Evolutionary conservation across 495 filamentous ascomycete genomes (phyloP).

Genomic region (Xeromyces bisporus): DNA sequence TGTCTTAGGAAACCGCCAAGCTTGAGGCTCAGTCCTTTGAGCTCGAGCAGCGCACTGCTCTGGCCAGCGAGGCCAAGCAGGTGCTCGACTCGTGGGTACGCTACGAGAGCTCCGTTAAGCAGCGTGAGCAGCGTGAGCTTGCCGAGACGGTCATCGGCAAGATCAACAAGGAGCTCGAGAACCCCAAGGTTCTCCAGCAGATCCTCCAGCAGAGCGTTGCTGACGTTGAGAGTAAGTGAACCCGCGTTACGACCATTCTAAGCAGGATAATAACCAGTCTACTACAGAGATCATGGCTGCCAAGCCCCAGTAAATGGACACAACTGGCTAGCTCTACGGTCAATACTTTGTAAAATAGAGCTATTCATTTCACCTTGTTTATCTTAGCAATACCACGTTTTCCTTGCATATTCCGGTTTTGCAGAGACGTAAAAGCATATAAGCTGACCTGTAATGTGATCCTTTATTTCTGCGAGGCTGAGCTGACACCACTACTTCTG

Average conservation of each 20-base stretch:
- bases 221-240: slow-evolving; percentile 85
- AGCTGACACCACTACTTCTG: too few relatives aligned
- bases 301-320: slow-evolving; percentile 34
- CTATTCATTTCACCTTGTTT: slow-evolving; percentile 26
- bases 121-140: slow-evolving; percentile 91
- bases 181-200: slow-evolving; percentile 83
- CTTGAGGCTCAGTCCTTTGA: slow-evolving; percentile 92
- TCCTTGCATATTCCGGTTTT: too few relatives aligned
- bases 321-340: slow-evolving; percentile 17
- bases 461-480: too few relatives aligned
- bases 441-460: too few relatives aligned
- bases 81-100: slow-evolving; percentile 97
- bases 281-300: slow-evolving; percentile 33
- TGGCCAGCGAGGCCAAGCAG: slow-evolving; percentile 79
- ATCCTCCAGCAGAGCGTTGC: slow-evolving; percentile 88
- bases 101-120: slow-evolving; percentile 97
- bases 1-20: slow-evolving; percentile 84
- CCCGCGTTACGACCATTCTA: too few relatives aligned
- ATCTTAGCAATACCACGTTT: slow-evolving; percentile 25
- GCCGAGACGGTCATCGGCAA: slow-evolving; percentile 84
- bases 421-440: too few relatives aligned
- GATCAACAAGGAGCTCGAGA: slow-evolving; percentile 96
- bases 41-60: slow-evolving; percentile 83
- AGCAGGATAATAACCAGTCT: too few relatives aligned
- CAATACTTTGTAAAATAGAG: slow-evolving; percentile 33